phyloP scores from a whole-genome alignment of 2,329 filamentous ascomycete species.

The Diaporthe humulicola region DNA sequence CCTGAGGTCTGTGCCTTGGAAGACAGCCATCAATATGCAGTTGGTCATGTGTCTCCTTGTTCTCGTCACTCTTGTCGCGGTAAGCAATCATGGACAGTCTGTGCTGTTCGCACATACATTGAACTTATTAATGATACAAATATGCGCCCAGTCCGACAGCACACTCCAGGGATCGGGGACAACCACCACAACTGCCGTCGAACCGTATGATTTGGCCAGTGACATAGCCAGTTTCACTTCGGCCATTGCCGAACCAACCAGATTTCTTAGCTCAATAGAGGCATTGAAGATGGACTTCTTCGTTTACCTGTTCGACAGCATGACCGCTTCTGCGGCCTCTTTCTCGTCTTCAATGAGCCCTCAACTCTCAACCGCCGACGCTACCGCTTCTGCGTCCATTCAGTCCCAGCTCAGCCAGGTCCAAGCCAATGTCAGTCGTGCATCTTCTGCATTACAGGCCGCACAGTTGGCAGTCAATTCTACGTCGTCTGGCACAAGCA shows the following conservation, averaged over 20 bases:
- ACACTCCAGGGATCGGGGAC: not conserved
- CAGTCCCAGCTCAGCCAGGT: not conserved
- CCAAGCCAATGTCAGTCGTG: not conserved
- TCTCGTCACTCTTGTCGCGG: not conserved
- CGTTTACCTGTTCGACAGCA: not conserved
- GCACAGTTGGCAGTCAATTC: not conserved
- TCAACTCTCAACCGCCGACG: slow-evolving; percentile 21
- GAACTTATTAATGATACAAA: not conserved
- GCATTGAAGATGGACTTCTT: not conserved
- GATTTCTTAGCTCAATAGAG: not conserved
- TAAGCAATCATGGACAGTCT: not conserved
- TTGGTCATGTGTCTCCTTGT: not conserved
- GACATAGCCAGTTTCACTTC: slow-evolving; percentile 1
- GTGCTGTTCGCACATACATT: not conserved
- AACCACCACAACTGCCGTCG: not conserved
- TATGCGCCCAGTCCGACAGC: not conserved
- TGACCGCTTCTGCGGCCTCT: not conserved
- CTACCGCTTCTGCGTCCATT: not conserved
- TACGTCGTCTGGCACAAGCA: not conserved
- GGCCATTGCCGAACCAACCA: not conserved
- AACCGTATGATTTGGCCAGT: not conserved
- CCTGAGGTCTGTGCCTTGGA: too few relatives aligned
- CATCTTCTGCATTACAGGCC: slow-evolving; percentile 11
- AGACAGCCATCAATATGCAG: not conserved
- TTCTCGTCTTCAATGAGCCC: not conserved